phyloP scores from a whole-genome alignment of 768 basidiomycete species.

The Tulasnella sp. region DNA sequence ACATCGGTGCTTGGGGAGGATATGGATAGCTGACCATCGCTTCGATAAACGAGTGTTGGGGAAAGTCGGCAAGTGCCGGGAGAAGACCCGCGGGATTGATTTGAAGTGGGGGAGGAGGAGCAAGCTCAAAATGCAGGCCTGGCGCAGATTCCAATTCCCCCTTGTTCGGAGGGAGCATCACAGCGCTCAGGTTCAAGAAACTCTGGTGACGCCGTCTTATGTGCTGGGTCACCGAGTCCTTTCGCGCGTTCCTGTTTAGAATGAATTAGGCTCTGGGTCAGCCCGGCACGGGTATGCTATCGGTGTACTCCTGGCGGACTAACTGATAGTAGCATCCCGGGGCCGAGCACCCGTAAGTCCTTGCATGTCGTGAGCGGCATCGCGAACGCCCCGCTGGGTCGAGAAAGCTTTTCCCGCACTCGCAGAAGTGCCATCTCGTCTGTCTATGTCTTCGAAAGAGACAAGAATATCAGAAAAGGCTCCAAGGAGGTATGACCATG shows the following conservation, averaged over 20 bases:
- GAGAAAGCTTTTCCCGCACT: neutral
- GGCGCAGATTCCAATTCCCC: neutral
- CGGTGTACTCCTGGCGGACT: neutral
- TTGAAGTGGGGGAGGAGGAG: neutral
- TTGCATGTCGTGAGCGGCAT: neutral
- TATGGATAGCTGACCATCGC: neutral
- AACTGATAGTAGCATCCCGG: constrained; percentile 8
- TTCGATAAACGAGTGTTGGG: neutral
- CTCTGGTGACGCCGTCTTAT: neutral
- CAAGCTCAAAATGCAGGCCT: neutral
- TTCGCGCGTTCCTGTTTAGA: neutral
- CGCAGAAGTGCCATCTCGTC: neutral
- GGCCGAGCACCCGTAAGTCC: neutral
- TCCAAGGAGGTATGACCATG: neutral
- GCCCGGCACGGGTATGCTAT: neutral
- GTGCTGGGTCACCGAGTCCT: constrained; percentile 2
- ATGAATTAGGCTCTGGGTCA: neutral
- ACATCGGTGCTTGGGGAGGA: neutral
- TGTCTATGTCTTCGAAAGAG: neutral
- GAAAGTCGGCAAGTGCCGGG: neutral
- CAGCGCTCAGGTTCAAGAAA: neutral
- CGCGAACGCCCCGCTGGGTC: neutral
- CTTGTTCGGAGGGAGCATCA: neutral
- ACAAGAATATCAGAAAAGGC: neutral
- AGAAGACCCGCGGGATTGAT: neutral